phyloP scores from a whole-genome alignment of 1,284 basidiomycete species.

The Neonothopanus nambi region DNA sequence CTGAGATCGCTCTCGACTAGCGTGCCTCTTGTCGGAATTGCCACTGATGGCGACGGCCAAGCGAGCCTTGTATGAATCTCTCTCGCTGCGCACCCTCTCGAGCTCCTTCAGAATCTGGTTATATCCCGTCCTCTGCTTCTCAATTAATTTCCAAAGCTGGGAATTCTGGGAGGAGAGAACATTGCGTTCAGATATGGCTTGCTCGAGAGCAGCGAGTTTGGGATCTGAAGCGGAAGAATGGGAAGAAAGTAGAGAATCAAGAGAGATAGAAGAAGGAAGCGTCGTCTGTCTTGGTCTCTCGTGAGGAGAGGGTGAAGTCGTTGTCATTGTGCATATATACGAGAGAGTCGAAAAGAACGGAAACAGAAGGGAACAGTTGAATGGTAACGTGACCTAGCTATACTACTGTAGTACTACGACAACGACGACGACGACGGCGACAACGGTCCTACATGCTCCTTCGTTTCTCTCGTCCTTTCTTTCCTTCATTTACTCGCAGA shows the following conservation, averaged over 20 bases:
- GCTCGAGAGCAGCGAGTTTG: constrained; percentile 67
- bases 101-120: constrained; percentile 75
- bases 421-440: constrained; percentile 2
- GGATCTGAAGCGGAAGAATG: constrained; percentile 56
- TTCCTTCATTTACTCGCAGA: background rate
- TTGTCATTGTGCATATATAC: background rate
- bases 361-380: background rate
- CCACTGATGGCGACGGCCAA: constrained; percentile 36
- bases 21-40: constrained; percentile 6
- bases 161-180: constrained; percentile 77
- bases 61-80: constrained; percentile 65
- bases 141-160: constrained; percentile 90
- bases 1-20: constrained; percentile 23
- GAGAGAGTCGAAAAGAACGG: background rate
- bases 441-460: background rate
- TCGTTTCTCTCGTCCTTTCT: background rate
- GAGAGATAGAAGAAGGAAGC: constrained; percentile 33
- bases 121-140: constrained; percentile 79
- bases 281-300: constrained; percentile 9
- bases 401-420: background rate
- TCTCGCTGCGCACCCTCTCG: constrained; percentile 77
- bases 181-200: constrained; percentile 77
- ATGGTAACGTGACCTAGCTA: background rate
- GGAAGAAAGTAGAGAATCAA: constrained; percentile 55
- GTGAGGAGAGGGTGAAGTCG: constrained; percentile 4